Evolutionary conservation across 2,329 filamentous ascomycete genomes (phyloP), one percentile per base, ranked within the genome.

Genomic region (Botryotinia calthae): DNA sequence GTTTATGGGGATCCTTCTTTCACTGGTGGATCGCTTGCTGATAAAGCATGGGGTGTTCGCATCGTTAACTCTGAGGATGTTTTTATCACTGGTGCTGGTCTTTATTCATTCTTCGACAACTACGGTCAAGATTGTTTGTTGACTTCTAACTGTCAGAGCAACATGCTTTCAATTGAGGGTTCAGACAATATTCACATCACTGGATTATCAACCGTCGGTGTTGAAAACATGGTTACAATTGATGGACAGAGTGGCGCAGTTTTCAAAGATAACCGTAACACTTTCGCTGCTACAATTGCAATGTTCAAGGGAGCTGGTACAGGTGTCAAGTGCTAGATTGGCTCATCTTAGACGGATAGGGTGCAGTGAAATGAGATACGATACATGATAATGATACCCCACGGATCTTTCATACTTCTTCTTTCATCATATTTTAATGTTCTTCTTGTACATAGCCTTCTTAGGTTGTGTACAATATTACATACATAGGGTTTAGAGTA

Each of bases 41-140:
- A 88, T 74, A 93, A 94, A 80, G 88, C 93, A 1, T 94, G 91
- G 91, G 93, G 92, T 78, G 85, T 96, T 63, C 90, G 92, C 37
- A 85, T 94, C 58, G 83, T 88, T 72, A 87, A 91, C 81, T 93
- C 91, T 4, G 86, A 85, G 16, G 87, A 93, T 74, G 81, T 94
- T 28, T 88, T 87, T 79, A 83, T 94, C 78, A 93, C 90, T 79
- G 92, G 93, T 63, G 91, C 88, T 8, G 93, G 93, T 40, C 83
- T 95, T 73, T 95, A 95, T 86, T 91, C 87, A 76, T 95, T 95
- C 87, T 95, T 94, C 79, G 88, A 95, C 81, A 93, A 94, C 85
- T 95, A 95, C 82, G 84, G 83, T 54, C 91, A 94, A 82, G 85
- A 85, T 28, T 96, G 93, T 78, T 86, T 95, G 25, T 81, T 82